Evolutionary conservation across 225 moss, liverwort and hornwort species (phyloP).

Genomic region (Takakia lepidozioides): DNA sequence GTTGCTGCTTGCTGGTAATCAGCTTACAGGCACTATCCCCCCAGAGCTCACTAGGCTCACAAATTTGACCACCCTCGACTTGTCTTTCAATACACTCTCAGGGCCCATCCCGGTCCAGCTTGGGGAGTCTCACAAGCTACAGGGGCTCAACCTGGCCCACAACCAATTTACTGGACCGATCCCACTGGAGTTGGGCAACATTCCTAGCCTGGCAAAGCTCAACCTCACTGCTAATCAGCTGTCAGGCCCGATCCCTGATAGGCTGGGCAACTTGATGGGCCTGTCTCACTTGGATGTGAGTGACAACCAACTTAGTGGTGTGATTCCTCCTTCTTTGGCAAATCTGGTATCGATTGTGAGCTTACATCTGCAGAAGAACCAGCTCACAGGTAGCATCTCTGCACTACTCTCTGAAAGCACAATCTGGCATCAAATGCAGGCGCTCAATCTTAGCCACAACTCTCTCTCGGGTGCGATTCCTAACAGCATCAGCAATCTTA

Average conservation of each 20-base stretch:
- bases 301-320: conserved; percentile 39
- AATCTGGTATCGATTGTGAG: conserved; percentile 60
- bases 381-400: conserved; percentile 38
- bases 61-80: conserved; percentile 33
- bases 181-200: conserved; percentile 33
- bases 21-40: conserved; percentile 36
- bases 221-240: conserved; percentile 30
- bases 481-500: conserved; percentile 29
- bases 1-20: conserved; percentile 37
- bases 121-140: conserved; percentile 28
- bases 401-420: conserved; percentile 48
- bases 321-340: conserved; percentile 41
- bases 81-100: conserved; percentile 30
- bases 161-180: conserved; percentile 36
- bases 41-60: conserved; percentile 17
- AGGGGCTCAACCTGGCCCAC: conserved; percentile 25
- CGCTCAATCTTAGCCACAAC: conserved; percentile 43
- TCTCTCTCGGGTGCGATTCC: conserved; percentile 39
- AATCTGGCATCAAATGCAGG: conserved; percentile 43
- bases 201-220: conserved; percentile 22
- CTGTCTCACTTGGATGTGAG: conserved; percentile 26
- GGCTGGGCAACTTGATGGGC: conserved; percentile 21
- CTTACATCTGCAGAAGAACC: conserved; percentile 41
- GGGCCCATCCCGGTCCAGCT: conserved; percentile 36
- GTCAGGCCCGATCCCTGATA: conserved; percentile 30